Percentiles rank a stretch among this genome's conserved stretches.
Conservation (phyloP, 805 yeast species). For the Suhomyces pyralidae region DNA sequence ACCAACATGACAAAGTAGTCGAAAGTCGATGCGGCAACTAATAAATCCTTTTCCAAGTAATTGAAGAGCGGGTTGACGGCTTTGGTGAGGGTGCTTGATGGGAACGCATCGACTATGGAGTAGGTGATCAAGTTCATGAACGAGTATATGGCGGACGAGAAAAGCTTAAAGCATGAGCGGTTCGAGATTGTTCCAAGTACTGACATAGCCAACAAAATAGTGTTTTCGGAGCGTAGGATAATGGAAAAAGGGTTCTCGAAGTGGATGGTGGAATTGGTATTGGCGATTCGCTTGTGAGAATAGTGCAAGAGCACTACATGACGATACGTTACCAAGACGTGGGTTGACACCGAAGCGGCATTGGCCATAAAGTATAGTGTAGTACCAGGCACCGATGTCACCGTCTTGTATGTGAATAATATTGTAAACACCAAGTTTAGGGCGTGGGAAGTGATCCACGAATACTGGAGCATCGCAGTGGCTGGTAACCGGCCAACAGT, state of each 20-base stretch:
- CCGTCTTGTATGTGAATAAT: not conserved
- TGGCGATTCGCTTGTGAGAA: not conserved
- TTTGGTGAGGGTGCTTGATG: conserved; percentile 11
- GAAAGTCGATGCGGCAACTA: conserved; percentile 14
- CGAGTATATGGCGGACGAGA: conserved; percentile 27
- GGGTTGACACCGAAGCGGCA: conserved; percentile 13
- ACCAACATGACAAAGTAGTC: conserved; percentile 9
- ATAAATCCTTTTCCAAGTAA: conserved; percentile 14
- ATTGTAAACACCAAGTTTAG: conserved; percentile 3
- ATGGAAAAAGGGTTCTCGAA: conserved; percentile 16
- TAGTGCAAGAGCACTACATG: conserved; percentile 8
- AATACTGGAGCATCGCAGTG: not conserved
- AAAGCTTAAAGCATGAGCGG: conserved; percentile 18
- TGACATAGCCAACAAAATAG: conserved; percentile 22
- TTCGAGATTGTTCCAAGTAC: conserved; percentile 19
- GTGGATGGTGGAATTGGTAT: not conserved
- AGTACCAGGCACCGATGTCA: not conserved
- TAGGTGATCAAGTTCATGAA: conserved; percentile 22
- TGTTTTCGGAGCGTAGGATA: conserved; percentile 27
- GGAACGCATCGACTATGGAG: conserved; percentile 16
- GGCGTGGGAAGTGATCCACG: conserved; percentile 7
- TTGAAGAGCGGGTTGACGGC: conserved; percentile 14
- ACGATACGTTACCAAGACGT: conserved; percentile 18
- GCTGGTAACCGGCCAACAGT: not conserved
- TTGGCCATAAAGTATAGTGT: conserved; percentile 8